These are phyloP conservation scores for Ophiostoma angusticollis DNA, from an alignment of 2,329 filamentous ascomycete genomes.

Conservation along the genomic window DNA sequence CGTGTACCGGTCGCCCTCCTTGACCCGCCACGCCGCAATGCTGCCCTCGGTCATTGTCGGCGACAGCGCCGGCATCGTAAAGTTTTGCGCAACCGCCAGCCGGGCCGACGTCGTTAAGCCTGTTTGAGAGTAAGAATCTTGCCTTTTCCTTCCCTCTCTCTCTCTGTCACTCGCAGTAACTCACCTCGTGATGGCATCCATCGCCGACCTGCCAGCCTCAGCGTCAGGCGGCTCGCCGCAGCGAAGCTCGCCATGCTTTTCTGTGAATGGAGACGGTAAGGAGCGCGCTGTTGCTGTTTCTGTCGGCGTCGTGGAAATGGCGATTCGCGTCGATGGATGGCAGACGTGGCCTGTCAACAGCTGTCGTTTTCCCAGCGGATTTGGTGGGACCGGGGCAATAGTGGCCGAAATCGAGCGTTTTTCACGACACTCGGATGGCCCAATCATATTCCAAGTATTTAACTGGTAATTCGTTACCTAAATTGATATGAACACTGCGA, in stretches of 20 bases:
- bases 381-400: too few species aligned
- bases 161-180: neutral
- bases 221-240: slow-evolving; percentile 13
- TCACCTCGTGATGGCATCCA: slow-evolving; percentile 10
- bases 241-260: slow-evolving; percentile 14
- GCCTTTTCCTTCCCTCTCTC: neutral
- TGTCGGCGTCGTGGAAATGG: neutral
- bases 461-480: too few species aligned
- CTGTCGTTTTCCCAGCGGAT: too few species aligned
- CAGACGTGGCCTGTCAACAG: too few species aligned
- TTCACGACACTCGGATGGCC: too few species aligned
- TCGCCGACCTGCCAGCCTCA: slow-evolving; percentile 15
- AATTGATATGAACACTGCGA: too few species aligned
- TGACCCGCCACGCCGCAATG: slow-evolving; percentile 73
- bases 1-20: slow-evolving; percentile 71
- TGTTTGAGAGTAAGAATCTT: slow-evolving; percentile 20
- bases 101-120: slow-evolving; percentile 51
- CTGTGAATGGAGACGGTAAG: neutral
- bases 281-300: neutral
- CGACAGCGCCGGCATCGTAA: slow-evolving; percentile 82
- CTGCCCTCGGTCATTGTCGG: slow-evolving; percentile 92
- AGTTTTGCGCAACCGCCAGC: slow-evolving; percentile 65
- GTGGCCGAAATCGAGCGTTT: too few species aligned
- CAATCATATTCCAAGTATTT: too few species aligned
- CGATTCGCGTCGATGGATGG: neutral